Evolutionary conservation across 305 asterid species (phyloP).

Genomic region (Solanum hybrid): DNA sequence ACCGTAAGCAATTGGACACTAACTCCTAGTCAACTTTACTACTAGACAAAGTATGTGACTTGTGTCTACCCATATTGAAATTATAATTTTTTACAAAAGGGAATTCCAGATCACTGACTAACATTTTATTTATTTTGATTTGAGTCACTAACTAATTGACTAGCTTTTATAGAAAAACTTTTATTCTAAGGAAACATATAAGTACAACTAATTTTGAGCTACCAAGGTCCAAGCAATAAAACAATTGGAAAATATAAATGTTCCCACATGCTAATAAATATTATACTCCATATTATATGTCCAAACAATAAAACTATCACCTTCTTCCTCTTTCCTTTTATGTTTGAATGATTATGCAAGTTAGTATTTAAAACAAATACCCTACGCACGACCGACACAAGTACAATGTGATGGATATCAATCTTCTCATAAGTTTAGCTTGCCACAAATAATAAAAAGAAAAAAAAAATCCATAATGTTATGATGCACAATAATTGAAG

Average conservation of each 20-base stretch:
- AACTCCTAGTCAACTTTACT: conserved; percentile 27
- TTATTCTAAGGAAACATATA: not conserved
- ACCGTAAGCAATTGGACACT: conserved; percentile 24
- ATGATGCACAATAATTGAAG: not conserved
- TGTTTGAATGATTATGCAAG: not conserved
- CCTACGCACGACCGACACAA: conserved; percentile 4
- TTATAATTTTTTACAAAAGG: not conserved
- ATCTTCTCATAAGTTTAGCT: not conserved
- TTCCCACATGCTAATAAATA: not conserved
- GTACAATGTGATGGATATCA: not conserved
- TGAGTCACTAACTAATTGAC: not conserved
- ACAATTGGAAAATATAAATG: not conserved
- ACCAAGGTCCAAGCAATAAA: not conserved
- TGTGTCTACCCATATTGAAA: not conserved
- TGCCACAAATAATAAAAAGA: not conserved
- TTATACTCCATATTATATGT: not conserved
- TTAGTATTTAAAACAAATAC: not conserved
- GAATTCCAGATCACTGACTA: not conserved
- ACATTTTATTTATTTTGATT: not conserved
- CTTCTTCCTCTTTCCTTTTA: not conserved
- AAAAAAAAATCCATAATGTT: not conserved
- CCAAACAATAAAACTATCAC: not conserved
- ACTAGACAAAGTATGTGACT: conserved; percentile 15
- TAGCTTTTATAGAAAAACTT: not conserved
- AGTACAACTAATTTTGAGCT: not conserved